These are phyloP conservation scores for Knoxdaviesia capensis DNA, from an alignment of 2,329 filamentous ascomycete species.

Conservation along the genomic window DNA sequence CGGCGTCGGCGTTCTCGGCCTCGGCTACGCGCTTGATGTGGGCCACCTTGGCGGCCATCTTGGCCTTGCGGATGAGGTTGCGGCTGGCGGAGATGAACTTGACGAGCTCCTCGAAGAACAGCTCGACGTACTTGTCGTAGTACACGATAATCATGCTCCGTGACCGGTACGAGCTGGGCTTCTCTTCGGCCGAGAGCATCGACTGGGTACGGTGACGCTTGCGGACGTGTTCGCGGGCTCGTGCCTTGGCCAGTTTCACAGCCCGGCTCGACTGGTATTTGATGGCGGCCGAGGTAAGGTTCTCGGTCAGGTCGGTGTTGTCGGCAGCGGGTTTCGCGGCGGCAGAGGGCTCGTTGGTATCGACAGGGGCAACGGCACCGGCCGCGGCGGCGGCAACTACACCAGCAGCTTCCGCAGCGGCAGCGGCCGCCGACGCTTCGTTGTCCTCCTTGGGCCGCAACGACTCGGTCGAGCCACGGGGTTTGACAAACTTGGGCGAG, in stretches of 20 bases:
- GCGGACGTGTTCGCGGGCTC: constrained; percentile 25
- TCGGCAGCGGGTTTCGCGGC: constrained; percentile 5
- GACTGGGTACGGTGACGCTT: constrained; percentile 31
- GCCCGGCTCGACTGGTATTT: constrained; percentile 24
- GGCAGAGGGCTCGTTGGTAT: too few species aligned
- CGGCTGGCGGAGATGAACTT: constrained; percentile 61
- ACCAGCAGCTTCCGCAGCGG: constrained; percentile 4
- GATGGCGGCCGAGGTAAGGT: constrained; percentile 10
- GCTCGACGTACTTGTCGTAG: constrained; percentile 76
- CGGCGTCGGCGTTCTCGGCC: constrained; percentile 32
- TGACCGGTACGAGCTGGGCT: constrained; percentile 39
- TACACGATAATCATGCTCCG: constrained; percentile 71
- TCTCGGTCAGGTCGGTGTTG: neutral
- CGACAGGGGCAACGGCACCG: too few species aligned
- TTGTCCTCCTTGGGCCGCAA: constrained; percentile 27
- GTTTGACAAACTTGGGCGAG: constrained; percentile 21
- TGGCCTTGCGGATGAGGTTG: constrained; percentile 72
- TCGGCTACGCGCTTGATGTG: constrained; percentile 40
- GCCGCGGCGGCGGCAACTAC: too few species aligned
- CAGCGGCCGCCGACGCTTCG: constrained; percentile 6
- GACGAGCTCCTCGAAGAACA: constrained; percentile 64
- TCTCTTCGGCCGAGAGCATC: constrained; percentile 26
- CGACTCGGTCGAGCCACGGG: constrained; percentile 32
- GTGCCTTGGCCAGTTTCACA: constrained; percentile 22
- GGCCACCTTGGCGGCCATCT: constrained; percentile 59